Evolutionary conservation across 208 protist species (phyloP).

Genomic region (Acanthamoeba sp.): DNA sequence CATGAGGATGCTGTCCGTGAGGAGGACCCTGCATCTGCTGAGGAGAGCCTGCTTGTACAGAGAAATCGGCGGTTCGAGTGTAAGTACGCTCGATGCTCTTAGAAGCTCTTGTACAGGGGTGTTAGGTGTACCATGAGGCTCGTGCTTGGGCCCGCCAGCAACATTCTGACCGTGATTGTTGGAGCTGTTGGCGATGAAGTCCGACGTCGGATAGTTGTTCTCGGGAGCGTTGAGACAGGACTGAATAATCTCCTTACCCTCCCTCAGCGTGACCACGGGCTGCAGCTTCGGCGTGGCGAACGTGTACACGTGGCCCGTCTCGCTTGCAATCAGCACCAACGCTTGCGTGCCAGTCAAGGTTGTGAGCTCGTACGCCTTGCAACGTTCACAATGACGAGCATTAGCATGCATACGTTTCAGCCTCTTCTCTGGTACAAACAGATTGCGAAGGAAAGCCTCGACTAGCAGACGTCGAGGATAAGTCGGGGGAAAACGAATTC

Average conservation of each 20-base stretch:
- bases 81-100: neutral
- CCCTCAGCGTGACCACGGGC: constrained; percentile 89
- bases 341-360: constrained; percentile 92
- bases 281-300: constrained; percentile 93
- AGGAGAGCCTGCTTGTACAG: constrained; percentile 5
- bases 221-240: constrained; percentile 91
- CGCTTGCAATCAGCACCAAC: constrained; percentile 90
- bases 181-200: constrained; percentile 61
- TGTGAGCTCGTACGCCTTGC: constrained; percentile 89
- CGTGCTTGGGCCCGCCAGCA: neutral
- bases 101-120: too few species aligned
- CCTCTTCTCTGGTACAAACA: too few species aligned
- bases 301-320: constrained; percentile 93
- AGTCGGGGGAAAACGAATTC: neutral
- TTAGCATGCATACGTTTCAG: too few species aligned
- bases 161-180: neutral
- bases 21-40: neutral
- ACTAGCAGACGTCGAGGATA: too few species aligned
- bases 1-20: neutral
- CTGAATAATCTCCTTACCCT: constrained; percentile 91
- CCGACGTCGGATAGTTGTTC: constrained; percentile 44
- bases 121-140: neutral
- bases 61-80: too few species aligned
- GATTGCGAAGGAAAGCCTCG: too few species aligned
- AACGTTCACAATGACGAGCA: too few species aligned